A percentile compares a stretch with the other conserved stretches of the same genome.
Conservation (phyloP, 2,329 filamentous ascomycete genomes). For the Pezicula rhizophila region DNA sequence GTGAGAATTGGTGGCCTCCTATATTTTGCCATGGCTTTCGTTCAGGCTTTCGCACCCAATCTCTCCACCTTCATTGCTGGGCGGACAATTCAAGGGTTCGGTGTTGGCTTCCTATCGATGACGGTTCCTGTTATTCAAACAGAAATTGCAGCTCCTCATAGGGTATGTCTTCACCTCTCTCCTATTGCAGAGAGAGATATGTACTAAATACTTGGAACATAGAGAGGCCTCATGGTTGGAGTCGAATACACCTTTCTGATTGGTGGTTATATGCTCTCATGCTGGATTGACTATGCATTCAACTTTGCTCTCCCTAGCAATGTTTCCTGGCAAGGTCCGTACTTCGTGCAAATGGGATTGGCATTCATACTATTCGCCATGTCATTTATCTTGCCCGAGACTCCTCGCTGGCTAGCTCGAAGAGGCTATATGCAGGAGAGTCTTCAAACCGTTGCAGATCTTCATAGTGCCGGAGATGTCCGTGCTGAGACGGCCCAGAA, state of each 20-base stretch:
- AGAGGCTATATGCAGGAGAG: constrained; percentile 34
- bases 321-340: constrained; percentile 29
- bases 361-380: constrained; percentile 24
- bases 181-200: not conserved
- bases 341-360: constrained; percentile 28
- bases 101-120: constrained; percentile 45
- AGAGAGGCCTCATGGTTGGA: constrained; percentile 32
- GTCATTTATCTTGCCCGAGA: constrained; percentile 33
- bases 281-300: constrained; percentile 33
- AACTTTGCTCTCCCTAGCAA: constrained; percentile 29
- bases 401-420: constrained; percentile 34
- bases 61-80: constrained; percentile 46
- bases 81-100: constrained; percentile 55
- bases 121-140: constrained; percentile 26
- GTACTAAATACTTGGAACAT: not conserved
- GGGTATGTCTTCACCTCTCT: not conserved
- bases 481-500: constrained; percentile 29
- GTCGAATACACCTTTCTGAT: constrained; percentile 33
- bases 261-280: constrained; percentile 33
- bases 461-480: constrained; percentile 31
- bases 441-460: constrained; percentile 34
- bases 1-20: constrained; percentile 31
- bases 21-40: constrained; percentile 31
- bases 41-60: constrained; percentile 25
- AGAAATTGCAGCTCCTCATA: constrained; percentile 31